Evolutionary conservation across 2,329 filamentous ascomycete genomes (phyloP), one percentile per base, ranked within the genome.

Genomic region (Beauveria australis): DNA sequence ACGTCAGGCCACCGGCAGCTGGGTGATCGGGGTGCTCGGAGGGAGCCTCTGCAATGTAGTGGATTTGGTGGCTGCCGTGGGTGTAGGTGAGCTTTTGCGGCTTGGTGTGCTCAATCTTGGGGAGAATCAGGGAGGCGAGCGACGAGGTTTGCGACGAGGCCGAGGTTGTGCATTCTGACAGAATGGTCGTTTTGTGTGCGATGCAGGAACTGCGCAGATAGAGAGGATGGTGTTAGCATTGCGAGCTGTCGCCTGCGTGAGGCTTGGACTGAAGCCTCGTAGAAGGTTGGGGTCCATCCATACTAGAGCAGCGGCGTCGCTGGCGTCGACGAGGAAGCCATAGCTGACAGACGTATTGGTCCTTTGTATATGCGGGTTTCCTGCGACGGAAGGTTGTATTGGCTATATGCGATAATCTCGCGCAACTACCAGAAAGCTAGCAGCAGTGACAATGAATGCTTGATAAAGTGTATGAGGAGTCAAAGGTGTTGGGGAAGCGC

Each of bases 1-100:
- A 99, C 52, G 92, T 96, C 44, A 99, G 83, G 1, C 92, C 90
- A 58, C 91, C 91, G 55, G 89, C 86, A 8, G 86, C 84, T 54
- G 80, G 79, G 68, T 75, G 78, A 68, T 67, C 70, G 61, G 78
- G 78, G 70, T 87, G 83, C 67, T 83, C 83, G 3, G 86, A 87
- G 10, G 91, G 87, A 0, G 91, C 86, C 71, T 94, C 89, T 69
- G 92, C 85, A 71, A 97, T 89, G 80, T 96, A 97, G 81, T 99
- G 93, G 74, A 97, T 94, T 80, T 94, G 91, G 74, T 95, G 87
- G 63, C 87, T 81, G 76, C 92, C 89, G 75, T 97, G 92, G 46
- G 91, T 95, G 78, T 96, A 97, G 59, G 93, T 97, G 66, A 96
- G 85, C 76, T 97, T 97, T 71, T 96, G 87, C 1, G 92, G 81